Evolutionary conservation across 2,329 filamentous ascomycete genomes (phyloP).

Genomic region (Penicillium aurantiogriseum): DNA sequence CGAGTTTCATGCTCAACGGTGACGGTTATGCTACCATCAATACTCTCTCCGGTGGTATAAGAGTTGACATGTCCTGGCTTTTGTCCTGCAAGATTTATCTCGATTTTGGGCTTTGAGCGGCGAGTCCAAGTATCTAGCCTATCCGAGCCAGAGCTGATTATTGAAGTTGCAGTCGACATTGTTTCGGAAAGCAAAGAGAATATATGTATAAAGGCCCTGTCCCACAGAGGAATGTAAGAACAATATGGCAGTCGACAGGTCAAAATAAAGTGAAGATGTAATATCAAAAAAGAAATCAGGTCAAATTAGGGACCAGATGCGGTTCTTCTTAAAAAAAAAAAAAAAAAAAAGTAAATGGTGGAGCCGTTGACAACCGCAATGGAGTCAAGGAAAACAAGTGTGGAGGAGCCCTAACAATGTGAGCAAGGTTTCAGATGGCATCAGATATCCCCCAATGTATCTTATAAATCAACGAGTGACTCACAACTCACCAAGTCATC

Average conservation of each 20-base stretch:
- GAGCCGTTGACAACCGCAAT: constrained; percentile 27
- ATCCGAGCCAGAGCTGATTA: constrained; percentile 27
- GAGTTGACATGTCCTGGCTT: constrained; percentile 42
- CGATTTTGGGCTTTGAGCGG: constrained; percentile 32
- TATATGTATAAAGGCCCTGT: background rate
- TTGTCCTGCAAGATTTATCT: constrained; percentile 33
- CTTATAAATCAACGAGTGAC: constrained; percentile 13
- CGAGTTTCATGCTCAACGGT: constrained; percentile 51
- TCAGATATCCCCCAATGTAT: background rate
- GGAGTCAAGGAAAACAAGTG: constrained; percentile 4
- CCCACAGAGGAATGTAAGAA: background rate
- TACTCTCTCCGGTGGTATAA: constrained; percentile 58
- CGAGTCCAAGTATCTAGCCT: constrained; percentile 29
- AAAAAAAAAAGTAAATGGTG: constrained; percentile 21
- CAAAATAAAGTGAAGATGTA: background rate
- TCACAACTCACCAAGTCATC: constrained; percentile 1
- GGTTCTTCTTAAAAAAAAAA: background rate
- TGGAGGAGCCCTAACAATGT: constrained; percentile 8
- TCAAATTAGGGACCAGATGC: background rate
- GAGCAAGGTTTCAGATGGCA: background rate
- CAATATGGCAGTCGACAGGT: background rate
- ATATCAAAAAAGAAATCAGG: background rate
- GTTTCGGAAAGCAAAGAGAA: background rate
- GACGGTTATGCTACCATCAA: constrained; percentile 55
- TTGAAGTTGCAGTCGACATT: constrained; percentile 26